Conservation (phyloP, 1,139 yeast genomes). For the Hemisphaericaspora xylofermentans region DNA sequence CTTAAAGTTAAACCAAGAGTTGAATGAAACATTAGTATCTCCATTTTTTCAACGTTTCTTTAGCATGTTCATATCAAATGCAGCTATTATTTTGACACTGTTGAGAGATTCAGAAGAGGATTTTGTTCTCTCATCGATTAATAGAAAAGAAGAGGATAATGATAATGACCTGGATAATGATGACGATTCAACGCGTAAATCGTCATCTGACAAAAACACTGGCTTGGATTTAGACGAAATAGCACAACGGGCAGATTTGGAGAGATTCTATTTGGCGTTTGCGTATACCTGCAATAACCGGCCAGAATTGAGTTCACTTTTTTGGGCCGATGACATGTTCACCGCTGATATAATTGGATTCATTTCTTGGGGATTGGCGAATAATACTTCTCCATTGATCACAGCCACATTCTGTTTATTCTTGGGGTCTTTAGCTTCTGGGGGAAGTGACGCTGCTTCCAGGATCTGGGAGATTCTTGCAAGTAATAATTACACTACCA, state of each 20-base stretch:
- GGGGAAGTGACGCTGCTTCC: conserved; percentile 50
- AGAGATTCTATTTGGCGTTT: conserved; percentile 78
- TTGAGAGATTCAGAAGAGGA: conserved; percentile 89
- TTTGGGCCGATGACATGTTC: conserved; percentile 68
- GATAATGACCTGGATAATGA: conserved; percentile 7
- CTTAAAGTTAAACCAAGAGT: conserved; percentile 22
- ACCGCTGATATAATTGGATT: conserved; percentile 59
- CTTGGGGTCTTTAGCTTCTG: conserved; percentile 71
- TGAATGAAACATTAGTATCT: conserved; percentile 34
- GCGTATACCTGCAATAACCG: conserved; percentile 68
- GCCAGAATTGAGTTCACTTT: conserved; percentile 54
- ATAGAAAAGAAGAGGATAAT: conserved; percentile 27
- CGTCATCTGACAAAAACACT: conserved; percentile 12
- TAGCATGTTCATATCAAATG: conserved; percentile 61
- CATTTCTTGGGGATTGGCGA: conserved; percentile 82
- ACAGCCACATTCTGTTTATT: conserved; percentile 80
- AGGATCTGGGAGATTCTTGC: conserved; percentile 44
- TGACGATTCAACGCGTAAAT: conserved; percentile 7
- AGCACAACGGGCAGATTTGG: conserved; percentile 77
- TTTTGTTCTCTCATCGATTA: conserved; percentile 53
- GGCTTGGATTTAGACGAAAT: conserved; percentile 50
- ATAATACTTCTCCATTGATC: conserved; percentile 76
- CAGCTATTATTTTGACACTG: conserved; percentile 77
- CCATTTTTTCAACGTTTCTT: conserved; percentile 55
- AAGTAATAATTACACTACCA: conserved; percentile 25